Evolutionary conservation across 257 asterid species (phyloP).

Genomic region (Cinchona pubescens): DNA sequence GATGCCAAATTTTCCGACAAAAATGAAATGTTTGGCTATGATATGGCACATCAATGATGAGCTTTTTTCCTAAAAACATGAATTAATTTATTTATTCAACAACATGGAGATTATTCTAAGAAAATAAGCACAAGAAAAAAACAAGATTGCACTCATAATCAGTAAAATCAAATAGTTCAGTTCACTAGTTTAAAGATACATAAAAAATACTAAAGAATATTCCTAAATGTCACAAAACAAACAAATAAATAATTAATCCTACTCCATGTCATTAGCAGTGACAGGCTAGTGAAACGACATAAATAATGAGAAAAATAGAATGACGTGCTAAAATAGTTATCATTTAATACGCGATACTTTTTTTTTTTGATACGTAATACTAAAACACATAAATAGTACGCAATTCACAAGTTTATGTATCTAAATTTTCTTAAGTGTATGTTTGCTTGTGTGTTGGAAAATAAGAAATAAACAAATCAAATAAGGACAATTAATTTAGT

Average conservation of each 20-base stretch:
- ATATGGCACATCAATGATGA: conserved; percentile 22
- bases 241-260: conserved; percentile 19
- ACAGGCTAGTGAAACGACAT: conserved; percentile 4
- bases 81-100: conserved; percentile 29
- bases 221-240: conserved; percentile 15
- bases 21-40: conserved; percentile 24
- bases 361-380: too few relatives aligned
- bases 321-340: too few relatives aligned
- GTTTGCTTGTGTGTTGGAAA: not conserved
- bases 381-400: too few relatives aligned
- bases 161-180: conserved; percentile 28
- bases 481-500: not conserved
- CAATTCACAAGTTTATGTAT: too few relatives aligned
- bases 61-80: conserved; percentile 21
- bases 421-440: not conserved
- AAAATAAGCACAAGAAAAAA: conserved; percentile 12
- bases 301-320: not conserved
- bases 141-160: conserved; percentile 40
- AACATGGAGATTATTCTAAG: conserved; percentile 19
- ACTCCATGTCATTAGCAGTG: conserved; percentile 12
- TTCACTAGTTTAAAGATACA: not conserved
- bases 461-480: not conserved
- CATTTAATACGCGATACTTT: too few relatives aligned
- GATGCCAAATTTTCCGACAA: conserved; percentile 55
- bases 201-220: not conserved